Evolutionary conservation across 805 yeast genomes (phyloP).

Genomic region (Yarrowia keelungensis): DNA sequence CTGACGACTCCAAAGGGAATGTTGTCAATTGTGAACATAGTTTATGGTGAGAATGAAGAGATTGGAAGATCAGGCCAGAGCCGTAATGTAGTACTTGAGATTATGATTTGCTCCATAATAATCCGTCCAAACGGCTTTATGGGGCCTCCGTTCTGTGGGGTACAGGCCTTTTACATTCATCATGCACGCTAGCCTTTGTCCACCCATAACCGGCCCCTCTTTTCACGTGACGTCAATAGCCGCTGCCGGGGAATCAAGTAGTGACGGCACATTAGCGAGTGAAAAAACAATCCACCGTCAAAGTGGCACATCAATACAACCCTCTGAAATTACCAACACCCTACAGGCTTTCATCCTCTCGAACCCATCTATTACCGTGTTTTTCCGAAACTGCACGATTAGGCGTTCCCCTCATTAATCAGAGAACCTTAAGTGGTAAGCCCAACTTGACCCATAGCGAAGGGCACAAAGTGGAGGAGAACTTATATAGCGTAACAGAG

Average conservation of each 20-base stretch:
- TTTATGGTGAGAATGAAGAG: constrained; percentile 17
- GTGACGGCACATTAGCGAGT: too few species aligned
- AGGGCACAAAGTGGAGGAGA: constrained; percentile 12
- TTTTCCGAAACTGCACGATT: constrained; percentile 12
- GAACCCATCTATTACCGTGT: constrained; percentile 31
- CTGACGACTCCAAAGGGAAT: constrained; percentile 46
- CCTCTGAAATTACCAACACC: too few species aligned
- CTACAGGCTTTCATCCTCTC: too few species aligned
- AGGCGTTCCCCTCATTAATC: constrained; percentile 23
- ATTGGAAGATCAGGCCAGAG: not conserved
- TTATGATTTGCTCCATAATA: constrained; percentile 17
- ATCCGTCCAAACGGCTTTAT: constrained; percentile 19
- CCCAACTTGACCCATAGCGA: constrained; percentile 6
- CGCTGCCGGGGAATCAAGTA: not conserved
- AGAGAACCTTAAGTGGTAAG: constrained; percentile 1
- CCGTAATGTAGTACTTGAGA: not conserved
- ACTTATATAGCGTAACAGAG: constrained; percentile 7
- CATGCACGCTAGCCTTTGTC: constrained; percentile 42
- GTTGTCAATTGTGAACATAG: constrained; percentile 45
- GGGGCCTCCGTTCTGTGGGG: constrained; percentile 25
- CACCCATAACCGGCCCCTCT: constrained; percentile 33
- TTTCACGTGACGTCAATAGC: constrained; percentile 28
- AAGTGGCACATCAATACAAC: too few species aligned
- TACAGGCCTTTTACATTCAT: not conserved
- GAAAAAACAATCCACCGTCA: too few species aligned